phyloP scores from a whole-genome alignment of 768 basidiomycete genomes.

The Leucocoprinus leucothites region DNA sequence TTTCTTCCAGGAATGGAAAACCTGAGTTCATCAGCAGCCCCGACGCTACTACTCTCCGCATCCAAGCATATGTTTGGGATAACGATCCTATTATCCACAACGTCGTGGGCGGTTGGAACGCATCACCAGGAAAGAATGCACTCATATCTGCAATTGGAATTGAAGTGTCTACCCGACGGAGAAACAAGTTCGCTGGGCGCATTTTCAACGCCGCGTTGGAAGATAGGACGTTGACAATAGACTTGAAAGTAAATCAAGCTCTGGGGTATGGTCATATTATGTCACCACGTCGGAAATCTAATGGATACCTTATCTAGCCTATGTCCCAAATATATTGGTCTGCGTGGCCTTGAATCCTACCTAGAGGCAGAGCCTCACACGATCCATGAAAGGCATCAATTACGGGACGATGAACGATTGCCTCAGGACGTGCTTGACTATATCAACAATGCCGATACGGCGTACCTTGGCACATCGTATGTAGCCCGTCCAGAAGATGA shows the following conservation, averaged over 20 bases:
- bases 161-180: constrained; percentile 52
- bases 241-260: constrained; percentile 49
- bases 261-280: constrained; percentile 42
- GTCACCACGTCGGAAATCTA: neutral
- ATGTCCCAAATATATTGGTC: constrained; percentile 68
- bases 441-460: constrained; percentile 47
- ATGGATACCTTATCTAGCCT: constrained; percentile 35
- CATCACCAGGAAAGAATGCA: constrained; percentile 15
- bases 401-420: constrained; percentile 36
- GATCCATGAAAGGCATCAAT: constrained; percentile 26
- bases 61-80: constrained; percentile 44
- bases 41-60: constrained; percentile 30
- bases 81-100: constrained; percentile 53
- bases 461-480: constrained; percentile 55
- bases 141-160: constrained; percentile 58
- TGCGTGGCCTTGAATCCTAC: constrained; percentile 45
- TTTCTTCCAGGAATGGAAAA: constrained; percentile 40
- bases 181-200: constrained; percentile 61
- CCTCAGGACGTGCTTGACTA: constrained; percentile 47
- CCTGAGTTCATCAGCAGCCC: constrained; percentile 39
- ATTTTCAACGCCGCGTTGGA: constrained; percentile 22
- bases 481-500: constrained; percentile 36
- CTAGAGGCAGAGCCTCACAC: constrained; percentile 37
- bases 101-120: constrained; percentile 17
- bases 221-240: constrained; percentile 21